Evolutionary conservation across 805 yeast species (phyloP).

Genomic region (Nakazawaea ishiwadae): DNA sequence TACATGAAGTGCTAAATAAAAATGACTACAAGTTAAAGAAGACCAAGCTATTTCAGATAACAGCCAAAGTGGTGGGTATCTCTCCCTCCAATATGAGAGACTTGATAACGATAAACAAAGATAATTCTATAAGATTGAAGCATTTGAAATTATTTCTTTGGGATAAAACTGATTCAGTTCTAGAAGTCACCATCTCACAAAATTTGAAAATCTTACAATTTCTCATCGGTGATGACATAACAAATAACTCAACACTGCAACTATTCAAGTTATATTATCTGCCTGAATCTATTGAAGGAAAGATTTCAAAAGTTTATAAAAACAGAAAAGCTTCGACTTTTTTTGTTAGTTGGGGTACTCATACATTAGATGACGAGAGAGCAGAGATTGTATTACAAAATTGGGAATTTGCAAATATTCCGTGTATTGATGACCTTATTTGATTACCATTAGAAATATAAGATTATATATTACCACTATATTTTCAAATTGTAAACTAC

Average conservation of each 20-base stretch:
- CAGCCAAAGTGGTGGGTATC: neutral
- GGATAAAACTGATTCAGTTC: neutral
- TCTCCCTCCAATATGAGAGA: slow-evolving; percentile 1
- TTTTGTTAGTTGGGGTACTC: slow-evolving; percentile 3
- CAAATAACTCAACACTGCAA: slow-evolving; percentile 5
- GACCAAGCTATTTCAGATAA: neutral
- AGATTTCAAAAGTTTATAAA: neutral
- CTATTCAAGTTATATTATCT: slow-evolving; percentile 3
- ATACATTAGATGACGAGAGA: neutral
- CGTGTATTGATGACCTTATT: neutral
- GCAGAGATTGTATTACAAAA: neutral
- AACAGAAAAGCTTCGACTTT: neutral
- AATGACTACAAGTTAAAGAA: neutral
- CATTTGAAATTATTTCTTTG: neutral
- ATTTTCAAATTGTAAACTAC: neutral
- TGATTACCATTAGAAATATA: too few species aligned
- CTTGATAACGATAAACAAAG: neutral
- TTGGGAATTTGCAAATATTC: slow-evolving; percentile 5
- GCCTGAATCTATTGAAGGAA: neutral
- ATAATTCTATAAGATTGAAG: neutral
- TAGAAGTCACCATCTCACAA: slow-evolving; percentile 7
- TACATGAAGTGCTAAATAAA: neutral
- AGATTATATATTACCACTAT: neutral
- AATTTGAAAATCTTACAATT: slow-evolving; percentile 7
- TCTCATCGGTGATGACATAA: slow-evolving; percentile 6